Percentiles rank a stretch among this genome's conserved stretches.
Conservation (phyloP, 2,329 filamentous ascomycete species). For the Tolypocladium endophyticum region DNA sequence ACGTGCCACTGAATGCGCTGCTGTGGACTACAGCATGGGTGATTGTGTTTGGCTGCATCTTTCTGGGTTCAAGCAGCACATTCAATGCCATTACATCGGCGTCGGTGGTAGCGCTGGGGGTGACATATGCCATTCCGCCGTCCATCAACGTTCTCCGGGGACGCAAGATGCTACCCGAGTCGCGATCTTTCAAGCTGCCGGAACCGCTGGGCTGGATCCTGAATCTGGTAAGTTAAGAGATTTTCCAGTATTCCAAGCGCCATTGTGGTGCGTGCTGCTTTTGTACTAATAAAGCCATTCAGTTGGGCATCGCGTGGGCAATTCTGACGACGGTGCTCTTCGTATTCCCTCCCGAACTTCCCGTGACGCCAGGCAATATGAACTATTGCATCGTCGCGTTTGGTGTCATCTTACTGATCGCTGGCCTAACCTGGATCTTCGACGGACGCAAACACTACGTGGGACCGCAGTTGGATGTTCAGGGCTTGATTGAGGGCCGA, state of each 20-base stretch:
- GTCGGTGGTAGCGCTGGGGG: conserved; percentile 61
- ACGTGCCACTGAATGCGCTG: conserved; percentile 58
- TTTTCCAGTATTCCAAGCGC: no score
- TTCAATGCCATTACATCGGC: conserved; percentile 66
- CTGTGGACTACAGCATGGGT: conserved; percentile 50
- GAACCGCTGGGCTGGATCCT: conserved; percentile 24
- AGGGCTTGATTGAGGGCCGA: conserved; percentile 1
- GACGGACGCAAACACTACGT: conserved; percentile 37
- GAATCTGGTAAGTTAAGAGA: conserved; percentile 12
- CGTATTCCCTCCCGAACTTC: conserved; percentile 59
- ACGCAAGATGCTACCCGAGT: conserved; percentile 51
- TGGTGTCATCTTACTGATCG: conserved; percentile 34
- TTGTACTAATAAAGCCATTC: neutral
- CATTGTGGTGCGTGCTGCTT: neutral
- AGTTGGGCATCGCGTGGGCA: conserved; percentile 51
- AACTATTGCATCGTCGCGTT: conserved; percentile 44
- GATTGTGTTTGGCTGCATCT: conserved; percentile 59
- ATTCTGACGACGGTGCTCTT: conserved; percentile 65
- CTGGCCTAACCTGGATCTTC: conserved; percentile 32
- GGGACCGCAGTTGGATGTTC: conserved; percentile 19
- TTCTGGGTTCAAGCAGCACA: conserved; percentile 54
- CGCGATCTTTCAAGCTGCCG: conserved; percentile 24
- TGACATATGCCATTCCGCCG: conserved; percentile 68
- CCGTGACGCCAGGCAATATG: conserved; percentile 58
- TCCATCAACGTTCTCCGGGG: conserved; percentile 58